Evolutionary conservation across 306 rosid species (phyloP), one percentile per base, ranked within the genome.

Genomic region (Gillenia trifoliata): DNA sequence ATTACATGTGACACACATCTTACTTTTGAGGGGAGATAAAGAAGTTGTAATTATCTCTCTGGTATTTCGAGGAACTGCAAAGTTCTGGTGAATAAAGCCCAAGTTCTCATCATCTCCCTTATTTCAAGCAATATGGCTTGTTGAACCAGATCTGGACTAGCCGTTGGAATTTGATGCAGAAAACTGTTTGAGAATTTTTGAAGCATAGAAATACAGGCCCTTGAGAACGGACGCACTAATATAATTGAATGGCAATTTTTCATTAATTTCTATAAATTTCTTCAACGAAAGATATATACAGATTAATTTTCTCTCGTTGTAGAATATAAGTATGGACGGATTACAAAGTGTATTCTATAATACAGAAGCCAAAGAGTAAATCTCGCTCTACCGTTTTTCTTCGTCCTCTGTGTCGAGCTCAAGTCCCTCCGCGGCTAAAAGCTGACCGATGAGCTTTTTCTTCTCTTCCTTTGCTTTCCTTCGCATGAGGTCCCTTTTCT

Each of bases 351-450:
- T 73, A 77, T 71, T 68, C 62, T 70, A 61, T 75, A 75, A 72
- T 83, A 47, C 66, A 56, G 71, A 79, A 73, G 68, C 57, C 60
- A 38, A 77, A 67, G 19, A 8, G 62, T 25, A 64, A 66, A 45
- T 72, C 56, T 74, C 54, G 78, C 66, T 62, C 80, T 85, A 84
- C 52, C 61, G 79, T 33, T 77, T 73, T 22, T 86, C 89, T 47
- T 89, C 96, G 20, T 85, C 90, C 26, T 91, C 94, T 34, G 98
- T 49, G 59, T 89, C 98, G 30, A 93, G 97, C 85, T 93, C 98
- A 57, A 93, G 96, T 63, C 98, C 98, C 79, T 93, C 98, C 28
- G 86, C 90, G 10, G 97, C 98, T 77, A 93, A 87, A 76, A 93
- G 96, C 61, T 71, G 89, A 64, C 82, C 34, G 52, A 93, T 86